Percentiles rank a stretch among this genome's conserved stretches.
Conservation (phyloP, 495 filamentous ascomycete species). For the Xylaria castorea region DNA sequence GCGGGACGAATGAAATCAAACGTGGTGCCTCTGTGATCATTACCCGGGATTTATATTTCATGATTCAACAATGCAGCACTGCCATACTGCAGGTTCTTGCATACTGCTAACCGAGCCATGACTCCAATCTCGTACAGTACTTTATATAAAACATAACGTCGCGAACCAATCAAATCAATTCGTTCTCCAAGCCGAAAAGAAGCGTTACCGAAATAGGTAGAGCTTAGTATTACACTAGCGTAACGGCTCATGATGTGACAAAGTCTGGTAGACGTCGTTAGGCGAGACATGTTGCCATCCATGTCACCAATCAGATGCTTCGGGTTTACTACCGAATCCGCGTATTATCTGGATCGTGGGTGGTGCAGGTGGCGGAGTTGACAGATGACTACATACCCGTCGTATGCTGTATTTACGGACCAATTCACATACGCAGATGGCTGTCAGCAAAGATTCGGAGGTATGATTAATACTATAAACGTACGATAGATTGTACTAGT, state of each 20-base stretch:
- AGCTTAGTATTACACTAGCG: constrained; percentile 1
- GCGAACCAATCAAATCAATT: constrained; percentile 8
- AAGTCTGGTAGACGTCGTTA: not conserved
- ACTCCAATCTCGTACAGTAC: constrained; percentile 4
- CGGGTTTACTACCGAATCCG: not conserved
- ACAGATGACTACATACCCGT: not conserved
- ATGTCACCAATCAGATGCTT: constrained; percentile 1
- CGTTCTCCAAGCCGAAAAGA: not conserved
- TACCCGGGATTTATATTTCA: not conserved
- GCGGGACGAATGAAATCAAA: not conserved
- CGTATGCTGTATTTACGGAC: not conserved
- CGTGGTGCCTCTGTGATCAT: not conserved
- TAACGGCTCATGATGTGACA: constrained; percentile 3
- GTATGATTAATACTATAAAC: not conserved
- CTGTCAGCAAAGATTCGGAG: not conserved
- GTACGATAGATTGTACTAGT: not conserved
- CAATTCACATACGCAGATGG: not conserved
- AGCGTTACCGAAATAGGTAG: not conserved
- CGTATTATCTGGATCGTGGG: not conserved
- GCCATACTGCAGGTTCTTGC: not conserved
- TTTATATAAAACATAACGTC: not conserved
- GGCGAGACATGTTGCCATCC: not conserved
- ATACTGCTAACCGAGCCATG: not conserved
- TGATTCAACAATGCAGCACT: not conserved
- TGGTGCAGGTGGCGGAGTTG: not conserved